Percentiles rank a stretch among this genome's conserved stretches.
Conservation (phyloP, 2,329 filamentous ascomycete genomes). For the Fusarium udum region DNA sequence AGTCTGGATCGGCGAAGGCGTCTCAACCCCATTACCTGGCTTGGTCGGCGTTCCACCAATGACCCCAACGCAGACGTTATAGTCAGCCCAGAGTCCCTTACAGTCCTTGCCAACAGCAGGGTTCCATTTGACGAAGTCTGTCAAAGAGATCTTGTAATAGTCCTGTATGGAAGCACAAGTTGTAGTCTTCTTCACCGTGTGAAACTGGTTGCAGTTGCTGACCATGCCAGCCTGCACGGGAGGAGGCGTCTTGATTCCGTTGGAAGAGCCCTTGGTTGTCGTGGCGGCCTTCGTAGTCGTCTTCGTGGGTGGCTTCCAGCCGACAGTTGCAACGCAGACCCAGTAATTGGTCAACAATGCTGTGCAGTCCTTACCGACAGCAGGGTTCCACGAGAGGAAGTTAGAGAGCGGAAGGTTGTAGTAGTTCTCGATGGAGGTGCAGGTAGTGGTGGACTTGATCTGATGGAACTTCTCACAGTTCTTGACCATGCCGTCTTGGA, state of each 20-base stretch:
- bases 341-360: neutral
- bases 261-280: neutral
- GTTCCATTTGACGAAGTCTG: constrained; percentile 7
- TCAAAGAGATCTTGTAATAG: neutral
- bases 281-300: neutral
- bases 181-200: neutral
- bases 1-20: neutral
- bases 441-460: neutral
- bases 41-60: constrained; percentile 4
- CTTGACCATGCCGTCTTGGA: neutral
- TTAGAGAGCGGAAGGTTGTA: neutral
- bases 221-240: neutral
- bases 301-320: neutral
- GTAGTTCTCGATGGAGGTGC: neutral
- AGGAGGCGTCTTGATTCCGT: neutral
- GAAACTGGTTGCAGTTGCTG: neutral
- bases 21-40: neutral
- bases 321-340: neutral
- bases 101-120: neutral
- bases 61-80: constrained; percentile 5
- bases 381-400: neutral
- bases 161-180: neutral
- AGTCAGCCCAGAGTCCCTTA: neutral
- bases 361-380: neutral
- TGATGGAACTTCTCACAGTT: neutral